These are phyloP conservation scores for Lecanicillium sp. DNA, from an alignment of 2,329 filamentous ascomycete species.

Conservation along the genomic window DNA sequence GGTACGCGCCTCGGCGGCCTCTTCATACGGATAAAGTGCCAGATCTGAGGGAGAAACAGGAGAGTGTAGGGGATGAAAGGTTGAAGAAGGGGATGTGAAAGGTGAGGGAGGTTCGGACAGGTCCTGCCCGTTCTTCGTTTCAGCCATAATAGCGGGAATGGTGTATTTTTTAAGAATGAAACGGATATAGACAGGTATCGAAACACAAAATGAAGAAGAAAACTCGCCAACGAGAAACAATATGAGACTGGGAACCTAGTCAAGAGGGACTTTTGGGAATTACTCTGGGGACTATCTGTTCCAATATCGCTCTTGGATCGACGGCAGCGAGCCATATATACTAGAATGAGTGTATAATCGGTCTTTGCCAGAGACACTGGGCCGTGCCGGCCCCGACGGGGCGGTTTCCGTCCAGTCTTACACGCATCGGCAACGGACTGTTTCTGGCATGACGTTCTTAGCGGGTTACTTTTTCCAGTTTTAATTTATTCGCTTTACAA, in stretches of 20 bases:
- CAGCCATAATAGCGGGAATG: not conserved
- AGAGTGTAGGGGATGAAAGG: not conserved
- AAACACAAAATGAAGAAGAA: no score
- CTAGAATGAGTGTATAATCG: no score
- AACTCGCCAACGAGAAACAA: no score
- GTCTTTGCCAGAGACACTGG: no score
- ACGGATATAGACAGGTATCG: no score
- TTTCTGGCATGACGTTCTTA: not conserved
- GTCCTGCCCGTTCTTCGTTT: not conserved
- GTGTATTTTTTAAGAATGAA: not conserved
- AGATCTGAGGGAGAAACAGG: not conserved
- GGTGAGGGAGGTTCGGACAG: not conserved
- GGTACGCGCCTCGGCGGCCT: slow-evolving; percentile 12
- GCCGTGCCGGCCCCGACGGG: slow-evolving; percentile 7
- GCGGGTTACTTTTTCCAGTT: no score
- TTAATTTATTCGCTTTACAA: no score
- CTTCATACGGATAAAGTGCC: slow-evolving; percentile 8
- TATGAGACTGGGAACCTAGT: no score
- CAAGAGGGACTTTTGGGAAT: no score
- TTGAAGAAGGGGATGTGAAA: not conserved
- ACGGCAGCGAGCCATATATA: no score
- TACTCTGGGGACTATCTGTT: no score
- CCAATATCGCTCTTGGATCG: no score
- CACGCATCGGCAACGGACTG: not conserved
- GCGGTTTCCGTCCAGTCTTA: slow-evolving; percentile 1